phyloP scores from a whole-genome alignment of 2,329 filamentous ascomycete species.

The Colletotrichum incanum region DNA sequence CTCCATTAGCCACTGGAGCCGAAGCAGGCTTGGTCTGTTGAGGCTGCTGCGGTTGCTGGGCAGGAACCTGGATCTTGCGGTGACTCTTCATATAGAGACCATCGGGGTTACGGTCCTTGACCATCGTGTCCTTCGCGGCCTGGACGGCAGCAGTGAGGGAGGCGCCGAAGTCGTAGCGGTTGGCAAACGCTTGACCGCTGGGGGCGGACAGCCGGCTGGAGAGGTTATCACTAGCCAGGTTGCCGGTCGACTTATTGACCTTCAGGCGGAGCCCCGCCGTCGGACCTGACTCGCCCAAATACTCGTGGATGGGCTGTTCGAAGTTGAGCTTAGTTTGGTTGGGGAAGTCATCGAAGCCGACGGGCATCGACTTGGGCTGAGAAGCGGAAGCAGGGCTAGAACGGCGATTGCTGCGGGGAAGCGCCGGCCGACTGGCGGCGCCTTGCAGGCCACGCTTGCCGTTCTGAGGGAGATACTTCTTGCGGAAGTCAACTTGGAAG shows the following conservation, averaged over 20 bases:
- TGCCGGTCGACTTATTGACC: conserved; percentile 75
- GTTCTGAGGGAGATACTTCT: conserved; percentile 78
- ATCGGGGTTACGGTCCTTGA: conserved; percentile 66
- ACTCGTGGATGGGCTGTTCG: conserved; percentile 72
- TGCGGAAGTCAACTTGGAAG: conserved; percentile 94
- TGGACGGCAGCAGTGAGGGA: conserved; percentile 88
- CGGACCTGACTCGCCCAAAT: conserved; percentile 74
- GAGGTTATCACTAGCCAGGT: conserved; percentile 75
- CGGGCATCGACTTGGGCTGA: conserved; percentile 69
- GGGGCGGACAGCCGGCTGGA: conserved; percentile 67
- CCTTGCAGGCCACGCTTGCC: conserved; percentile 70
- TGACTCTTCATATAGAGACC: conserved; percentile 71
- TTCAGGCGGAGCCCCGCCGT: conserved; percentile 77
- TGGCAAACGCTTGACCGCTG: conserved; percentile 84
- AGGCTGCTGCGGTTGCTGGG: conserved; percentile 39
- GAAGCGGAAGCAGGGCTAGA: conserved; percentile 57
- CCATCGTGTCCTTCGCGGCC: conserved; percentile 76
- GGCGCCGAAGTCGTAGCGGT: conserved; percentile 96
- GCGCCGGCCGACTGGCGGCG: conserved; percentile 64
- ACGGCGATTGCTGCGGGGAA: conserved; percentile 79
- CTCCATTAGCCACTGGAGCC: conserved; percentile 21
- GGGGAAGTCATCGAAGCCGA: conserved; percentile 80
- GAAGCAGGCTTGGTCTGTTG: conserved; percentile 35
- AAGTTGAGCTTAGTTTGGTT: conserved; percentile 72
- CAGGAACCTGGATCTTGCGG: conserved; percentile 53